Percentiles rank a stretch among this genome's conserved stretches.
Conservation (phyloP, 2,329 filamentous ascomycete genomes). For the Pseudogymnoascus sp. region DNA sequence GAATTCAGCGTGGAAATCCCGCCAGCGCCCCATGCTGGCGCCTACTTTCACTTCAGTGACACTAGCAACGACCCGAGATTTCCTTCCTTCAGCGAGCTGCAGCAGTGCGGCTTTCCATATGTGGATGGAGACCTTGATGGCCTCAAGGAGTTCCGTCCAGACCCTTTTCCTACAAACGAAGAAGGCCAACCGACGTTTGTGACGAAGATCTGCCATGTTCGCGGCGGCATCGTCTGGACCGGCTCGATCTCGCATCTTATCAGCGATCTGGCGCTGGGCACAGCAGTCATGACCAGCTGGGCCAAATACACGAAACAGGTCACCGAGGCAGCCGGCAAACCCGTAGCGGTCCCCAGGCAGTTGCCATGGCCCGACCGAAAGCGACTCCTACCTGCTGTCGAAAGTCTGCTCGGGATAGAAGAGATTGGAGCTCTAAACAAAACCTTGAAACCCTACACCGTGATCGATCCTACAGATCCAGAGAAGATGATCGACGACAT, state of each 20-base stretch:
- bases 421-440: slow-evolving; percentile 1
- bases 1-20: neutral
- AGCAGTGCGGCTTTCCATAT: neutral
- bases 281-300: neutral
- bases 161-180: neutral
- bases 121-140: slow-evolving; percentile 3
- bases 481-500: neutral
- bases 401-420: neutral
- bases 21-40: neutral
- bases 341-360: neutral
- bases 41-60: slow-evolving; percentile 1
- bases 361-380: neutral
- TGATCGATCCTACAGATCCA: slow-evolving; percentile 2
- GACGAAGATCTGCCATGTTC: neutral
- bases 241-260: neutral
- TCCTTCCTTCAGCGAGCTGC: neutral
- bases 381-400: neutral
- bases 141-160: neutral
- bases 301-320: slow-evolving; percentile 3
- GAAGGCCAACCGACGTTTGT: neutral
- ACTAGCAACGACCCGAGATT: neutral
- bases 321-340: neutral
- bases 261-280: neutral
- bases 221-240: neutral
- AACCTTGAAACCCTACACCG: neutral